Evolutionary conservation across 306 rosid species (phyloP).

Genomic region (Parietaria judaica): DNA sequence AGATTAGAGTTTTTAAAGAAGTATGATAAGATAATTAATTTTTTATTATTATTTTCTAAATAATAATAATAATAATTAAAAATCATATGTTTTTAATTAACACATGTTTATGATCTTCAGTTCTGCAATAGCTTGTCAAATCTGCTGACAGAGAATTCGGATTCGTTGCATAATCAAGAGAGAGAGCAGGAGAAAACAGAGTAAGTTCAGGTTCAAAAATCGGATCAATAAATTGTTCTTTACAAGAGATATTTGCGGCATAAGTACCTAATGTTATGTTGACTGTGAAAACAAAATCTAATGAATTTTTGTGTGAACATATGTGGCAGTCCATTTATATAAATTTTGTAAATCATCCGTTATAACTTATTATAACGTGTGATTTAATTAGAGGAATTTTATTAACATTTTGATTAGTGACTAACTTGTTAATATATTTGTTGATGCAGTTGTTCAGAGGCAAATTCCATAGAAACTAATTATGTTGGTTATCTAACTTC

Average conservation of each 20-base stretch:
- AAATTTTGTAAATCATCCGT: too few relatives aligned
- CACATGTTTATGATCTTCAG: slow-evolving; percentile 30
- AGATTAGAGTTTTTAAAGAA: slow-evolving; percentile 38
- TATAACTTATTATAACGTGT: too few relatives aligned
- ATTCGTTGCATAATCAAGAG: slow-evolving; percentile 21
- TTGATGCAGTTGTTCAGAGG: slow-evolving; percentile 37
- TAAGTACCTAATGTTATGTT: too few relatives aligned
- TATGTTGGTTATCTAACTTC: slow-evolving; percentile 34
- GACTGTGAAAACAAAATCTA: too few relatives aligned
- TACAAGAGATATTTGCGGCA: too few relatives aligned
- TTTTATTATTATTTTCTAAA: background rate
- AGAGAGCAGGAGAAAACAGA: slow-evolving; percentile 10
- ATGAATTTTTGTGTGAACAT: too few relatives aligned
- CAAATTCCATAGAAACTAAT: slow-evolving; percentile 18
- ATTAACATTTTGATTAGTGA: too few relatives aligned
- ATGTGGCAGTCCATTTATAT: too few relatives aligned
- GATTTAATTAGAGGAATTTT: too few relatives aligned
- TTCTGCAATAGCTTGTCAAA: slow-evolving; percentile 61
- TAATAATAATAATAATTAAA: too few relatives aligned
- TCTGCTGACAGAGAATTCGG: slow-evolving; percentile 37
- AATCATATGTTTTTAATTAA: slow-evolving; percentile 1
- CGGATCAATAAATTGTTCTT: too few relatives aligned
- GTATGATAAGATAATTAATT: slow-evolving; percentile 24
- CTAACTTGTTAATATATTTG: background rate
- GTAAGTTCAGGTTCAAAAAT: too few relatives aligned